Conservation (phyloP, 257 asterid species). For the Fraxinus cuspidata region DNA sequence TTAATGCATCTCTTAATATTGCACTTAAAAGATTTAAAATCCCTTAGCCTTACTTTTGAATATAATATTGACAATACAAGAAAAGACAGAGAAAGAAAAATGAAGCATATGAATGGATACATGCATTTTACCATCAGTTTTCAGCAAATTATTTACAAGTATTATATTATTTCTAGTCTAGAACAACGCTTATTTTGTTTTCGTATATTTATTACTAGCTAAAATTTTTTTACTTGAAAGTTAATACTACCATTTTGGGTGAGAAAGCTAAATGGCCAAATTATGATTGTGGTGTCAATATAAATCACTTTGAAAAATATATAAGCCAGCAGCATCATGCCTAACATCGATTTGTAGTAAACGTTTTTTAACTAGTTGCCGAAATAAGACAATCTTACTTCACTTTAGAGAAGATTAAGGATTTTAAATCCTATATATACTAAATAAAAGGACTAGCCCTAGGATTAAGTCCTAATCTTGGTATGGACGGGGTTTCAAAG, state of each 20-base stretch:
- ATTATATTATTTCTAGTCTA: not conserved
- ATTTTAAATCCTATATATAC: not conserved
- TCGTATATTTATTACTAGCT: not conserved
- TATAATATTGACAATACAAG: not conserved
- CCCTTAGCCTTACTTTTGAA: not conserved
- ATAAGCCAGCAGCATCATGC: constrained; percentile 9
- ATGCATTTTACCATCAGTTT: not conserved
- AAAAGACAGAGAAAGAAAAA: not conserved
- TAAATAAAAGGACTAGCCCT: not conserved
- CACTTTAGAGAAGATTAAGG: not conserved
- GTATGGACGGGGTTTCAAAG: not conserved
- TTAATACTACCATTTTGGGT: not conserved
- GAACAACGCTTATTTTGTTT: not conserved
- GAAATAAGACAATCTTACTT: not conserved
- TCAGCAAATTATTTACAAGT: constrained; percentile 9
- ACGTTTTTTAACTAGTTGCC: not conserved
- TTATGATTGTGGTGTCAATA: not conserved
- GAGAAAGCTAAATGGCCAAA: constrained; percentile 1
- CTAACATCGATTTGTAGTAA: constrained; percentile 15
- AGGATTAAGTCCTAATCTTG: not conserved
- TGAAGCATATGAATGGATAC: not conserved
- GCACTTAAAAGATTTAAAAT: not conserved
- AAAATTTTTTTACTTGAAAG: not conserved
- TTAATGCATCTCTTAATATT: not conserved
- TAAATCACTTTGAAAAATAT: not conserved